Percentiles rank a stretch among this genome's conserved stretches.
Evolutionary conservation across 352 stramenopile species (phyloP).

Genomic region (Globisporangium nagaii): DNA sequence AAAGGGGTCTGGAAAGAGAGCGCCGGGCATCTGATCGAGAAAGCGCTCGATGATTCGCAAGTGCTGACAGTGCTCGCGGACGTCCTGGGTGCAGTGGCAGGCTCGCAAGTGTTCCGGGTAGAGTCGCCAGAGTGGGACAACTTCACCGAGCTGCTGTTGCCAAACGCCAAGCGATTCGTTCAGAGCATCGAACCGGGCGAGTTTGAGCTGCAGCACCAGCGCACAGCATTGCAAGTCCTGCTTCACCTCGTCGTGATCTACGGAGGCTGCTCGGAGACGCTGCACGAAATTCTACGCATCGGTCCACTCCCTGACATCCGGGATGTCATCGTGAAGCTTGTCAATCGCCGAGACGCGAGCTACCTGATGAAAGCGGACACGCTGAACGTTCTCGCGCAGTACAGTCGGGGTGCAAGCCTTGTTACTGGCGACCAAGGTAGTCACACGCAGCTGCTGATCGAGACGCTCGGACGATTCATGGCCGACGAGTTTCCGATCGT

Average conservation of each 20-base stretch:
- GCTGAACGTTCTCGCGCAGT: constrained; percentile 32
- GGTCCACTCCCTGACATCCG: constrained; percentile 38
- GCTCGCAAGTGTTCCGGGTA: constrained; percentile 23
- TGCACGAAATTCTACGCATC: constrained; percentile 21
- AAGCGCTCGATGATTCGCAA: constrained; percentile 26
- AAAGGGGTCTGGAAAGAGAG: constrained; percentile 35
- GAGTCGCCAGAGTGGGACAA: constrained; percentile 36
- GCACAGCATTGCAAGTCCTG: constrained; percentile 39
- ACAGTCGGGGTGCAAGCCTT: constrained; percentile 20
- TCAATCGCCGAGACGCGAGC: constrained; percentile 29
- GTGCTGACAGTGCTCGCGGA: constrained; percentile 30
- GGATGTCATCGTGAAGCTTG: constrained; percentile 22
- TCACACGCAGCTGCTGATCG: constrained; percentile 16
- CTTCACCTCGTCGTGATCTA: constrained; percentile 38
- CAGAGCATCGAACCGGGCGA: constrained; percentile 14
- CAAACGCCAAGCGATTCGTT: constrained; percentile 40
- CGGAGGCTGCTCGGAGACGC: constrained; percentile 22
- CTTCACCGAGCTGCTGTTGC: constrained; percentile 41
- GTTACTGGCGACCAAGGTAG: neutral
- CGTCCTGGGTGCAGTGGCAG: constrained; percentile 28
- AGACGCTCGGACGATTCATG: constrained; percentile 42
- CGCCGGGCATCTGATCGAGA: constrained; percentile 19
- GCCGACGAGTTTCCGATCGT: constrained; percentile 72
- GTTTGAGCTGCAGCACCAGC: constrained; percentile 26
- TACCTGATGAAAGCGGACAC: constrained; percentile 62